A percentile compares a stretch with the other conserved stretches of the same genome.
Evolutionary conservation across 495 filamentous ascomycete species (phyloP).

Genomic region (Sphaerosporella brunnea): DNA sequence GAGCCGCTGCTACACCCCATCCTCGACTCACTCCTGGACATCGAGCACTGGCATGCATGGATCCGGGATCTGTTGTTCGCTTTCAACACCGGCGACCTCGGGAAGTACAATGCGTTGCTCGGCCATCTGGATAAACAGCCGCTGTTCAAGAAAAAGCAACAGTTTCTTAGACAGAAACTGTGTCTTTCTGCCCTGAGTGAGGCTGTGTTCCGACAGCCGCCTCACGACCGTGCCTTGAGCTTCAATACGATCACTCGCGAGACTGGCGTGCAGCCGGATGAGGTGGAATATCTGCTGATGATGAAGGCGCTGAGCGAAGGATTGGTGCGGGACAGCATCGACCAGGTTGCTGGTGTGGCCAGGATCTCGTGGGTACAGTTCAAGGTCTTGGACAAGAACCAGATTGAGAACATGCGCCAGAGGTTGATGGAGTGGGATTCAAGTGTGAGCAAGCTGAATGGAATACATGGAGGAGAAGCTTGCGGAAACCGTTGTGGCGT

Average conservation of each 20-base stretch:
- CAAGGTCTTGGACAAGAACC: constrained; percentile 85
- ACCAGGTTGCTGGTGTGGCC: constrained; percentile 86
- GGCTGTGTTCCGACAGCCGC: constrained; percentile 85
- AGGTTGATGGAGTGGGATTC: constrained; percentile 83
- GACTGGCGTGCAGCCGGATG: constrained; percentile 73
- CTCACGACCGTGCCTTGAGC: constrained; percentile 83
- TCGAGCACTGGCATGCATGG: constrained; percentile 50
- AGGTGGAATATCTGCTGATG: constrained; percentile 95
- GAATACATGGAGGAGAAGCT: constrained; percentile 24
- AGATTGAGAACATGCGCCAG: constrained; percentile 84
- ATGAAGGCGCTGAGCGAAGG: constrained; percentile 94
- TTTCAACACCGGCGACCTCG: constrained; percentile 89
- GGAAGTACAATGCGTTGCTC: constrained; percentile 63
- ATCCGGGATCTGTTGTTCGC: constrained; percentile 84
- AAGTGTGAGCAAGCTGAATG: constrained; percentile 60
- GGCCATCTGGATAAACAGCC: constrained; percentile 58
- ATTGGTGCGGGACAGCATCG: constrained; percentile 75
- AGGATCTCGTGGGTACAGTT: constrained; percentile 98
- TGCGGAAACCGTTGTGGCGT: constrained; percentile 3
- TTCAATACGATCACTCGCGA: constrained; percentile 74
- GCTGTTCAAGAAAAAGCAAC: constrained; percentile 55
- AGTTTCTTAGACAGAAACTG: constrained; percentile 89
- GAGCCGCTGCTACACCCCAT: constrained; percentile 95
- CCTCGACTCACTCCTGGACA: constrained; percentile 50
- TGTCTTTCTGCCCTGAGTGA: constrained; percentile 88